phyloP scores from a whole-genome alignment of 2,329 filamentous ascomycete species.

The Exophiala aquamarina region DNA sequence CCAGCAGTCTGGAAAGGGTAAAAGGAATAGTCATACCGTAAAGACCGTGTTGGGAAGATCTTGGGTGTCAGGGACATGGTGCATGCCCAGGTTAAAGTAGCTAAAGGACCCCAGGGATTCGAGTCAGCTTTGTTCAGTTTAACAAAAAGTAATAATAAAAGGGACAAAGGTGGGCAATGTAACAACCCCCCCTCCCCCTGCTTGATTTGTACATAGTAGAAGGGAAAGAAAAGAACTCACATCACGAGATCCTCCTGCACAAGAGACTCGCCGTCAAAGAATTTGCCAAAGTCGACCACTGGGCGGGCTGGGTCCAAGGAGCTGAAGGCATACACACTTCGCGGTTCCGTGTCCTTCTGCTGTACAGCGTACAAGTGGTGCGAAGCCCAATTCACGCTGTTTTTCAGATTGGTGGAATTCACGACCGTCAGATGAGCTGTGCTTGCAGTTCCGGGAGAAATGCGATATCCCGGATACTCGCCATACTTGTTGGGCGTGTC shows the following conservation, averaged over 20 bases:
- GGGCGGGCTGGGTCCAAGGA: constrained; percentile 38
- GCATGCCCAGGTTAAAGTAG: constrained; percentile 54
- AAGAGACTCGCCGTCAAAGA: constrained; percentile 46
- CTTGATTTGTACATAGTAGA: neutral
- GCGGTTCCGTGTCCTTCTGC: constrained; percentile 49
- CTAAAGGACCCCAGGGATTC: neutral
- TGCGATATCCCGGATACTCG: neutral
- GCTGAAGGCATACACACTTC: constrained; percentile 37
- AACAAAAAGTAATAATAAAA: neutral
- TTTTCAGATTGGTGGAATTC: neutral
- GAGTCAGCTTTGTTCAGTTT: neutral
- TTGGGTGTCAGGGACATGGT: constrained; percentile 56
- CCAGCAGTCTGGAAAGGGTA: too few relatives aligned
- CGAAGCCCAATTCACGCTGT: neutral
- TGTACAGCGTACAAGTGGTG: constrained; percentile 4
- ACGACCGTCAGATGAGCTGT: constrained; percentile 1
- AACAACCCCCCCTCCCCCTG: too few relatives aligned
- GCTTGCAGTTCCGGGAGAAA: neutral
- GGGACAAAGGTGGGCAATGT: neutral
- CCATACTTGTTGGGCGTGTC: too few relatives aligned
- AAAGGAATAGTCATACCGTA: constrained; percentile 10
- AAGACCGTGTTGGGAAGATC: constrained; percentile 55
- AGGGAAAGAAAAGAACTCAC: neutral
- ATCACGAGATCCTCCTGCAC: constrained; percentile 37
- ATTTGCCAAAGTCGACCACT: constrained; percentile 43